Evolutionary conservation across 169 alveolate genomes (phyloP).

Genomic region (Ichthyophthirius multifiliis): DNA sequence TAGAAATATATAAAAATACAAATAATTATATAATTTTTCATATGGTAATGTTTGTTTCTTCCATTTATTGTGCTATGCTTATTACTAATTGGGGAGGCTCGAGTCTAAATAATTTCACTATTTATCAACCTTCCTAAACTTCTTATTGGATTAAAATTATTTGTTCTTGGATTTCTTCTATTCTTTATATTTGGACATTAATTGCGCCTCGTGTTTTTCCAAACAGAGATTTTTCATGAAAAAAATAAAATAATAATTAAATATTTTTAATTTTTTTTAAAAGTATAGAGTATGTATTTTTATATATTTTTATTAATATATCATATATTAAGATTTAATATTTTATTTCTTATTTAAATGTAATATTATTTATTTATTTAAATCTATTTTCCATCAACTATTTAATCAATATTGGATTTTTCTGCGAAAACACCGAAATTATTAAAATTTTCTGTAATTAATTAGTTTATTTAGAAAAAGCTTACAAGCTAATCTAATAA

Average conservation of each 20-base stretch:
- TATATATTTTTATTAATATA: too few relatives aligned
- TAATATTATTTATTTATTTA: too few relatives aligned
- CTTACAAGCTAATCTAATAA: constrained; percentile 36
- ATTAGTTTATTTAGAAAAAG: constrained; percentile 16
- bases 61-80: constrained; percentile 15
- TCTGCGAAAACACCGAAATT: constrained; percentile 27
- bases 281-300: too few relatives aligned
- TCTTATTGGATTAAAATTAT: constrained; percentile 44
- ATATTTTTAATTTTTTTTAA: too few relatives aligned
- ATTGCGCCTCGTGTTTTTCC: constrained; percentile 41
- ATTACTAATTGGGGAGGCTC: constrained; percentile 39
- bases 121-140: constrained; percentile 17
- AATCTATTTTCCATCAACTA: constrained; percentile 44
- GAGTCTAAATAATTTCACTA: not conserved
- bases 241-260: too few relatives aligned
- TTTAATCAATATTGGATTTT: constrained; percentile 34
- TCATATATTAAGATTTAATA: too few relatives aligned
- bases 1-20: not conserved
- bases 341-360: too few relatives aligned
- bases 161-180: constrained; percentile 33
- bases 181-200: constrained; percentile 42
- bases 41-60: constrained; percentile 15
- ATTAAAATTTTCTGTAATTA: constrained; percentile 25
- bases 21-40: constrained; percentile 26
- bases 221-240: constrained; percentile 26